Evolutionary conservation across 345 rosid genomes (phyloP).

Genomic region (Ceriops tagal): DNA sequence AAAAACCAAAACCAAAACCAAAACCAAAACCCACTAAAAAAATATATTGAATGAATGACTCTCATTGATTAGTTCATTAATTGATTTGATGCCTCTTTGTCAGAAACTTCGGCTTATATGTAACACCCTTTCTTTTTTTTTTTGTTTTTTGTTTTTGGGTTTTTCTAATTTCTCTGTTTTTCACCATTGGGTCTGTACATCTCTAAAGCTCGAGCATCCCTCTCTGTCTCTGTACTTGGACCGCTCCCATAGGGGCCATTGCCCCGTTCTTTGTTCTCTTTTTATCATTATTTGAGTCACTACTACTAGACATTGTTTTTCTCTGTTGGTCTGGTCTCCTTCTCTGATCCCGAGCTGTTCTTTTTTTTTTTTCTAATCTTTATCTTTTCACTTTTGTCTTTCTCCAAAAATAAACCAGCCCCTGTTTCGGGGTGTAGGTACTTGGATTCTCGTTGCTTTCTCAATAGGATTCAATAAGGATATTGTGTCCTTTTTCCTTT

Average conservation of each 20-base stretch:
- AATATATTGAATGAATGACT: conserved; percentile 6
- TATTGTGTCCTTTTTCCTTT: neutral
- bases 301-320: neutral
- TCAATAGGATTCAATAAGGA: neutral
- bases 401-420: conserved; percentile 17
- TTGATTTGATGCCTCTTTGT: conserved; percentile 9
- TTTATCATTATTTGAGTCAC: conserved; percentile 33
- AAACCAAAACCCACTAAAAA: neutral
- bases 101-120: conserved; percentile 38
- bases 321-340: conserved; percentile 3
- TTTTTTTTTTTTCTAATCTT: conserved; percentile 15
- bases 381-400: conserved; percentile 33
- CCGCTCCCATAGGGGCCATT: conserved; percentile 24
- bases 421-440: neutral
- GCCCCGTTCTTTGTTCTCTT: conserved; percentile 20
- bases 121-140: neutral
- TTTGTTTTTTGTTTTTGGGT: too few relatives aligned
- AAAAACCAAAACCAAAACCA: neutral
- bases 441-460: neutral
- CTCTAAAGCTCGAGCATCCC: conserved; percentile 16
- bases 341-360: conserved; percentile 56
- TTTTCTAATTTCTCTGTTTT: neutral
- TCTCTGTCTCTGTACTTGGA: neutral
- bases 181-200: conserved; percentile 15
- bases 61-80: neutral